Percentiles rank a stretch among this genome's conserved stretches.
phyloP scores from a whole-genome alignment of 257 asterid species.

The Penstemon barbatus region DNA sequence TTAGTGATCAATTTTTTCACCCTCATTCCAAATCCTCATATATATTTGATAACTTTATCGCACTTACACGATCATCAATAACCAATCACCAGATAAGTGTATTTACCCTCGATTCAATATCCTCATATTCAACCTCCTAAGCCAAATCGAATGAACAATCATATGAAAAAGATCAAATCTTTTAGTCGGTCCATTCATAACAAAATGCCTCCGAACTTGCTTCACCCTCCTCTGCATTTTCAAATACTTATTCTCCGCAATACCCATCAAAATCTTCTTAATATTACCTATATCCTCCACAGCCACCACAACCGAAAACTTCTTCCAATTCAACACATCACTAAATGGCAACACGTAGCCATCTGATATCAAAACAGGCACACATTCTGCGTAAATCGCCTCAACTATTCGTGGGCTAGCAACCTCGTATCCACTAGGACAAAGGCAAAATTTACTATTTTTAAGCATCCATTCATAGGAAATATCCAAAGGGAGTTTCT shows the following conservation, averaged over 20 bases:
- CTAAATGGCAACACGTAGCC: conserved; percentile 54
- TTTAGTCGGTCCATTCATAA: conserved; percentile 48
- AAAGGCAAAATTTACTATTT: conserved; percentile 53
- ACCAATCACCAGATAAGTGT: no score
- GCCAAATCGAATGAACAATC: conserved; percentile 74
- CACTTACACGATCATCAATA: no score
- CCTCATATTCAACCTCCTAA: conserved; percentile 58
- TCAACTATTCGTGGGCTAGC: conserved; percentile 74
- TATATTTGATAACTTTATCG: no score
- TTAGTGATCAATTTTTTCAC: no score
- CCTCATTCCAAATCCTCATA: no score
- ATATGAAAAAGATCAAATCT: conserved; percentile 70
- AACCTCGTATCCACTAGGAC: conserved; percentile 78
- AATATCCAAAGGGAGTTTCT: conserved; percentile 32
- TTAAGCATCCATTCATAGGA: conserved; percentile 46
- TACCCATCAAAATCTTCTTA: conserved; percentile 44
- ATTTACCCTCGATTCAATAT: no score
- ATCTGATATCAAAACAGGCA: conserved; percentile 56
- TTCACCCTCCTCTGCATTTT: conserved; percentile 50
- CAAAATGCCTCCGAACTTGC: conserved; percentile 63
- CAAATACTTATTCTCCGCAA: conserved; percentile 47
- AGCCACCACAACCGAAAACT: conserved; percentile 42
- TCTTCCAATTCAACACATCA: conserved; percentile 58
- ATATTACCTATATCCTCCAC: conserved; percentile 51
- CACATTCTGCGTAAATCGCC: conserved; percentile 69